Conservation (phyloP, 345 rosid species). For the Pseudoturritis turrita region DNA sequence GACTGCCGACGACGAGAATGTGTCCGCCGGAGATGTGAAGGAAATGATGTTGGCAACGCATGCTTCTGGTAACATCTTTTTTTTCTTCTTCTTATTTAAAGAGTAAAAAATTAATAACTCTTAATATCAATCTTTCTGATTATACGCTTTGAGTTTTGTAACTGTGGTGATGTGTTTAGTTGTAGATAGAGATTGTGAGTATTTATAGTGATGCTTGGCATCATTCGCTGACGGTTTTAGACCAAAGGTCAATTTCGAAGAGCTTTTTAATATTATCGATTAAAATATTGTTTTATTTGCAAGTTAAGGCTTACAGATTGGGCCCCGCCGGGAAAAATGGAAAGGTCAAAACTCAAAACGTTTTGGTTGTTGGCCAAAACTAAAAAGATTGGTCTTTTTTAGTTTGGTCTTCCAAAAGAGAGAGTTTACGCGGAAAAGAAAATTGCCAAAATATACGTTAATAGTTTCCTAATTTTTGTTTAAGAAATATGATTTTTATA, state of each 20-base stretch:
- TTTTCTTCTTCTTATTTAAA: not conserved
- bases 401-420: not conserved
- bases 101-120: not conserved
- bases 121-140: not conserved
- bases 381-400: not conserved
- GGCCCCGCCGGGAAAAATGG: too few species aligned
- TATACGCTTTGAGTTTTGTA: not conserved
- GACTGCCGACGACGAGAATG: slow-evolving; percentile 39
- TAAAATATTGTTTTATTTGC: too few species aligned
- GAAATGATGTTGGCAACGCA: slow-evolving; percentile 53
- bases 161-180: not conserved
- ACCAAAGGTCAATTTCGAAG: slow-evolving; percentile 4
- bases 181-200: not conserved
- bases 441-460: not conserved
- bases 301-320: not conserved
- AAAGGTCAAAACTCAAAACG: not conserved
- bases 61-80: slow-evolving; percentile 48
- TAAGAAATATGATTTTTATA: too few species aligned
- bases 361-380: not conserved
- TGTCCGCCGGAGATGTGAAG: slow-evolving; percentile 59
- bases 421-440: not conserved
- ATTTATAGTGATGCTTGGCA: slow-evolving; percentile 2
- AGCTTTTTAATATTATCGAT: not conserved
- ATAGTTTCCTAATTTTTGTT: too few species aligned
- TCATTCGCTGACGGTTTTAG: not conserved